phyloP scores from a whole-genome alignment of 192 early-diverging fungal species.

The Phycomyces nitens region DNA sequence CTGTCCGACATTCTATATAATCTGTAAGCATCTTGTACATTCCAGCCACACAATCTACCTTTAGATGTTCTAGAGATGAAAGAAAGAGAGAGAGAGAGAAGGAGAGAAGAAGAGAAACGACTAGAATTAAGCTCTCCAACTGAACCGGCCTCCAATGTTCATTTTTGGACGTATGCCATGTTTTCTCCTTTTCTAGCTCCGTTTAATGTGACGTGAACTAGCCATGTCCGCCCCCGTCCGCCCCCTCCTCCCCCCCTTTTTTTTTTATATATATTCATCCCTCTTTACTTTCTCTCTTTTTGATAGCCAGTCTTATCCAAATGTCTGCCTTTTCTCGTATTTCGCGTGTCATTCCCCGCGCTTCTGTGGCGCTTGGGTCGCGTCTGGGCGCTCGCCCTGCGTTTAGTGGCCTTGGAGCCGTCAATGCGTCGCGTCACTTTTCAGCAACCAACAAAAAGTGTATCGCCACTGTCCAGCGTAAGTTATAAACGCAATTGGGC shows the following conservation, averaged over 20 bases:
- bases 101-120: not conserved
- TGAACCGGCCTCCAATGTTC: not conserved
- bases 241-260: not conserved
- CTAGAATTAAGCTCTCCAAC: not conserved
- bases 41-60: not conserved
- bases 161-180: not conserved
- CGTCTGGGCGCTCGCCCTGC: too few species aligned
- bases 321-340: not conserved
- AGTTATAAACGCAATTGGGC: too few species aligned
- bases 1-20: conserved; percentile 60
- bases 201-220: too few species aligned
- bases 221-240: too few species aligned
- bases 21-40: not conserved
- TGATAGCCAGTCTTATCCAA: not conserved
- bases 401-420: too few species aligned
- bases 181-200: not conserved
- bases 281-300: not conserved
- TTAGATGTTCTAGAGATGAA: not conserved
- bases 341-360: not conserved
- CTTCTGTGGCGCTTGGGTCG: too few species aligned
- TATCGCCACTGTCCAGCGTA: too few species aligned
- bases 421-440: too few species aligned
- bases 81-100: not conserved
- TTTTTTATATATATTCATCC: not conserved
- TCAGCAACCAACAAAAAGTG: too few species aligned